Base-by-base conservation (phyloP, 129 eudicot species). In the Gnaphalium uliginosum region DNA sequence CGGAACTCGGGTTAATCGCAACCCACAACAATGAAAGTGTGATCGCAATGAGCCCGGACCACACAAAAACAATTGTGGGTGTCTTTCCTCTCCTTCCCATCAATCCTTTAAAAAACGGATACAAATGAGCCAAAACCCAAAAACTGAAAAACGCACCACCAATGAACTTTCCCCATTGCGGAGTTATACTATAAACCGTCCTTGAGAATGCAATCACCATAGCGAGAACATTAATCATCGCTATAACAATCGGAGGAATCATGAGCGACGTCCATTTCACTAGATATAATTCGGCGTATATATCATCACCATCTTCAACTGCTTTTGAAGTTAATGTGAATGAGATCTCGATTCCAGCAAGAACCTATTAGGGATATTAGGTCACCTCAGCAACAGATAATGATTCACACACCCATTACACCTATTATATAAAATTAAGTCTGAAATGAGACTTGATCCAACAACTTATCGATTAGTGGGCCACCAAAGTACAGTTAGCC, bases 261-360 rank as follows among this genome's bases (percentile, higher is more conserved):
- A 81, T 76, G 14, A 81, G 56, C 19, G 85, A 81, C 29, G 85
- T 81, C 85, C 85, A 81, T 67, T 81, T 81, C 69, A 81, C 81
- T 9, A 81, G 61, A 24, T 81, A 76, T 8, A 81, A 46, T 27
- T 81, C 78, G 4, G 85, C 85, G 78, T 71, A 81, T 0, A n/a
- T 24, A 61, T 81, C 85, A 5, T 77, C 85, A 13, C 54, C 33
- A 9, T 76, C 85, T 65, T 81, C 81, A 22, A 72, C 78, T 13
- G 85, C 74, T 71, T 81, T 81, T 46, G 85, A 25, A 0, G 85
- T 81, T 41, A 81, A 60, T 13, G 85, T 81, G 51, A 81, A 81
- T 23, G 85, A 81, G 41, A 81, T 81, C 66, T 81, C 85, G 39
- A 81, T 81, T 18, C 85, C 81, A 2, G 85, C 85, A 21, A 81